phyloP scores from a whole-genome alignment of 2,329 filamentous ascomycete species.

The Boeremia exigua region DNA sequence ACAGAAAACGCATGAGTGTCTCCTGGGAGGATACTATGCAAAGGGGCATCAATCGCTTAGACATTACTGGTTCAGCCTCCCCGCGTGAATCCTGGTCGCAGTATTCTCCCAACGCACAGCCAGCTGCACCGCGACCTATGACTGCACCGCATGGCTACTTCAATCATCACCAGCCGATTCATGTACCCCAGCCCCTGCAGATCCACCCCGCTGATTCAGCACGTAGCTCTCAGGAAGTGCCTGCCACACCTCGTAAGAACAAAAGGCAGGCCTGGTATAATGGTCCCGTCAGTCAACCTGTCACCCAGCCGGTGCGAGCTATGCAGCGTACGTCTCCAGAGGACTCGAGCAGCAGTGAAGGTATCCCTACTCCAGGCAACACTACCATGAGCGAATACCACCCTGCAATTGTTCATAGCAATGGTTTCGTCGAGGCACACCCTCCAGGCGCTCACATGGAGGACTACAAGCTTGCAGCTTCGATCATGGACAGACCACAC shows the following conservation, averaged over 20 bases:
- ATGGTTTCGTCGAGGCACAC: constrained; percentile 55
- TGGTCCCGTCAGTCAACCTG: constrained; percentile 50
- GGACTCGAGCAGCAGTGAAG: constrained; percentile 62
- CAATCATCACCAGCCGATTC: constrained; percentile 31
- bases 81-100: constrained; percentile 45
- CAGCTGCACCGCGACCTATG: constrained; percentile 35
- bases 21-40: constrained; percentile 72
- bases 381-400: constrained; percentile 58
- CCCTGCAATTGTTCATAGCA: constrained; percentile 59
- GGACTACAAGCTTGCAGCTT: constrained; percentile 47
- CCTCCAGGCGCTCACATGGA: constrained; percentile 48
- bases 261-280: constrained; percentile 79
- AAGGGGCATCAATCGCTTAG: constrained; percentile 69
- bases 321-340: constrained; percentile 60
- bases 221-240: constrained; percentile 47
- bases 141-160: constrained; percentile 49
- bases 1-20: constrained; percentile 44
- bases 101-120: constrained; percentile 34
- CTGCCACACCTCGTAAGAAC: constrained; percentile 62
- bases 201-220: constrained; percentile 41
- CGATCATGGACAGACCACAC: constrained; percentile 48
- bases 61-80: constrained; percentile 60
- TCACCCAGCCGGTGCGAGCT: constrained; percentile 28
- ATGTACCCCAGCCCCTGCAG: constrained; percentile 35
- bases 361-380: constrained; percentile 59